Conservation (phyloP, 257 asterid species). For the Gynochthodes officinalis region DNA sequence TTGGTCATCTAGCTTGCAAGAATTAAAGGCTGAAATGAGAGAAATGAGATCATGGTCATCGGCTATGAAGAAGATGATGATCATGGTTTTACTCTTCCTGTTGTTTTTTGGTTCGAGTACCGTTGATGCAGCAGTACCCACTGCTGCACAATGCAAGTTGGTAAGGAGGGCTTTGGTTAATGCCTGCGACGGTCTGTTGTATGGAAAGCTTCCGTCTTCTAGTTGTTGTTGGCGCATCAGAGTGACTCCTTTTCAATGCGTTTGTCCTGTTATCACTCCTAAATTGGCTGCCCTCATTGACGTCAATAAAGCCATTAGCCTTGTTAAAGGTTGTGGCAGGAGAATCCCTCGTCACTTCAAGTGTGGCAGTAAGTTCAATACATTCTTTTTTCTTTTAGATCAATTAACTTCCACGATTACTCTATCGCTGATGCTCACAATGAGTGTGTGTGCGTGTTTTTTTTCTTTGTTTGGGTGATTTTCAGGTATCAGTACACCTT, state of each 20-base stretch:
- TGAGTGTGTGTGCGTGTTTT: no score
- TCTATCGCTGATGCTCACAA: no score
- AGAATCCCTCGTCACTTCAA: slow-evolving; percentile 32
- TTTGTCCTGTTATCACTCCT: slow-evolving; percentile 25
- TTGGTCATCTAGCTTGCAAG: no score
- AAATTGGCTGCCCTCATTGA: slow-evolving; percentile 25
- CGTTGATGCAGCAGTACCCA: neutral
- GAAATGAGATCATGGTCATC: neutral
- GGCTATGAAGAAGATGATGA: neutral
- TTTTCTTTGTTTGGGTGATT: neutral
- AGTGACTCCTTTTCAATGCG: slow-evolving; percentile 17
- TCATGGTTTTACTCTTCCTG: neutral
- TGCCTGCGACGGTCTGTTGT: slow-evolving; percentile 26
- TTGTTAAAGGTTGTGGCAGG: slow-evolving; percentile 29
- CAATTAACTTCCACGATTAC: no score
- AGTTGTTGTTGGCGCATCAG: slow-evolving; percentile 21
- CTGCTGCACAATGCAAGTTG: slow-evolving; percentile 12
- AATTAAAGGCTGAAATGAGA: neutral
- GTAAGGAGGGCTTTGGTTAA: slow-evolving; percentile 12
- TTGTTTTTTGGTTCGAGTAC: neutral
- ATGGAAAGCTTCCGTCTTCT: slow-evolving; percentile 23
- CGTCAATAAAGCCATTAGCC: slow-evolving; percentile 14
- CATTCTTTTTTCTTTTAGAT: no score
- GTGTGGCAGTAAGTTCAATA: slow-evolving; percentile 29
- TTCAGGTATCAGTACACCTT: slow-evolving; percentile 23